These are phyloP conservation scores for Coniferiporia weirii DNA, from an alignment of 1,284 basidiomycete species.

Conservation along the genomic window DNA sequence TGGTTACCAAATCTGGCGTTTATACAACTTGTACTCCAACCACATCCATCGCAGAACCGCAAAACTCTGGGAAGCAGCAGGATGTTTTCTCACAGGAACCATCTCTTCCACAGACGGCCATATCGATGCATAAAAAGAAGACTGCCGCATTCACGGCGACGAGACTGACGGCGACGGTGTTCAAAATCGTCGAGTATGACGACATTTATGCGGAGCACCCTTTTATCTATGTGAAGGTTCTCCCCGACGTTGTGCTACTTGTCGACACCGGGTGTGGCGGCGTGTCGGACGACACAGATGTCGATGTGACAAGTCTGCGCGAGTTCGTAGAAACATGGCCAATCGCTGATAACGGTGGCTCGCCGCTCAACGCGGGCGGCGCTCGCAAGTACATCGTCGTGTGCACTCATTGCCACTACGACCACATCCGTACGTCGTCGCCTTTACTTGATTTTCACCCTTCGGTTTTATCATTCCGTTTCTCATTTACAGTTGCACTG, in stretches of 20 bases:
- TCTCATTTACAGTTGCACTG: too few relatives aligned
- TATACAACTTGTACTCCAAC: not conserved
- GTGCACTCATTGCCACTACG: too few relatives aligned
- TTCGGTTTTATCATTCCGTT: too few relatives aligned
- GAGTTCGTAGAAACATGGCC: conserved; percentile 44
- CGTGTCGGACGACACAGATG: conserved; percentile 33
- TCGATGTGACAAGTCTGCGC: conserved; percentile 39
- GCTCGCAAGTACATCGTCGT: conserved; percentile 42
- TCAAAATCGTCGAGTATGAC: conserved; percentile 47
- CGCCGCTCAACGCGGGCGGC: conserved; percentile 39
- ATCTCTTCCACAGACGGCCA: too few relatives aligned
- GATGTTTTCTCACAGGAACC: too few relatives aligned
- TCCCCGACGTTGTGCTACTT: conserved; percentile 38
- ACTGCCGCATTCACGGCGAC: conserved; percentile 37
- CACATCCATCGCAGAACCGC: too few relatives aligned
- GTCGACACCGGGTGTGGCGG: conserved; percentile 55
- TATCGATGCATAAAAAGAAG: not conserved
- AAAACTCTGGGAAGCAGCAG: too few relatives aligned
- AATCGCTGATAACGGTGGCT: conserved; percentile 37
- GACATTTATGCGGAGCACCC: conserved; percentile 48
- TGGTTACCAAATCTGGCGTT: not conserved
- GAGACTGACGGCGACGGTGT: conserved; percentile 41
- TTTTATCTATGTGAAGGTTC: conserved; percentile 47
- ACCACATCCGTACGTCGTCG: too few relatives aligned
- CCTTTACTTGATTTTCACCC: too few relatives aligned